These are phyloP conservation scores for Pelargonium nanum DNA, from an alignment of 345 rosid genomes.

Conservation along the genomic window DNA sequence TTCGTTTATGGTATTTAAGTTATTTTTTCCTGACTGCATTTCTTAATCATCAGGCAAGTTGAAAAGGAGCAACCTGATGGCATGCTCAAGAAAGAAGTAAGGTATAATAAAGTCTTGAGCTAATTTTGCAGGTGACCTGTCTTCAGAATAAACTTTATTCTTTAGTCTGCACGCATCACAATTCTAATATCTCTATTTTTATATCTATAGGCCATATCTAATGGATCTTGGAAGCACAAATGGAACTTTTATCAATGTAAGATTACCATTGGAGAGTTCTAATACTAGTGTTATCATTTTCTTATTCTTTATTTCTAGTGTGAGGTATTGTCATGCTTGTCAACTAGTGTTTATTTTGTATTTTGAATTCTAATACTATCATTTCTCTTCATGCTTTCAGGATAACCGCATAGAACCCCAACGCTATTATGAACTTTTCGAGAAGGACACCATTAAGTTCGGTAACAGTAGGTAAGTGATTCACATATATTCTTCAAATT, in stretches of 20 bases:
- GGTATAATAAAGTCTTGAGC: slow-evolving; percentile 22
- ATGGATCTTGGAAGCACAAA: slow-evolving; percentile 99
- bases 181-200: slow-evolving; percentile 9
- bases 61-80: slow-evolving; percentile 78
- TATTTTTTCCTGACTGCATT: slow-evolving; percentile 4
- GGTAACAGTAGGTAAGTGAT: slow-evolving; percentile 86
- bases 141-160: slow-evolving; percentile 1
- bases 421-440: slow-evolving; percentile 84
- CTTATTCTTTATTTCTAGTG: not conserved
- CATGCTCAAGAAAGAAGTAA: slow-evolving; percentile 45
- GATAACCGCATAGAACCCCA: slow-evolving; percentile 78
- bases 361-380: slow-evolving; percentile 12
- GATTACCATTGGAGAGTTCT: slow-evolving; percentile 6
- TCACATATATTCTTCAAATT: slow-evolving; percentile 1
- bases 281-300: slow-evolving; percentile 1
- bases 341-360: not conserved
- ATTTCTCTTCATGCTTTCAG: slow-evolving; percentile 32
- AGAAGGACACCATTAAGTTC: slow-evolving; percentile 87
- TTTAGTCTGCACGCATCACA: not conserved
- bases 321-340: not conserved
- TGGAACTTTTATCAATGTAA: slow-evolving; percentile 80
- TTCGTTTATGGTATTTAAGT: slow-evolving; percentile 10
- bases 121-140: slow-evolving; percentile 3
- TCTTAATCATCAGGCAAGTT: slow-evolving; percentile 47
- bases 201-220: slow-evolving; percentile 61